These are phyloP conservation scores for Pleurotus citrinopileatus DNA, from an alignment of 768 basidiomycete genomes.

Conservation along the genomic window DNA sequence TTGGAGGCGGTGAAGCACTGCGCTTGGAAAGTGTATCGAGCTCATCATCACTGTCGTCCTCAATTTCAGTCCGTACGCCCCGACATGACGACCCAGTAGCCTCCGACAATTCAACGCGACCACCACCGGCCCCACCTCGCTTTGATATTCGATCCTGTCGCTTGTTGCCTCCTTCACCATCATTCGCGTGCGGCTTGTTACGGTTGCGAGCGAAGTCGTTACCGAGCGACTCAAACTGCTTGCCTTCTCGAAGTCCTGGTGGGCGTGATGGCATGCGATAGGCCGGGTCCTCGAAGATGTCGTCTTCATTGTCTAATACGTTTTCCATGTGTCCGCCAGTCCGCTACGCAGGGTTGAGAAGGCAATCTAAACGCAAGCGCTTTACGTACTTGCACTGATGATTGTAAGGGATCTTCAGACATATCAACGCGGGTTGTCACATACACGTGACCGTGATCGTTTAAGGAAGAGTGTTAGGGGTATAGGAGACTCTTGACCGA, in stretches of 20 bases:
- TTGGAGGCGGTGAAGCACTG: not conserved
- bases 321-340: conserved; percentile 11
- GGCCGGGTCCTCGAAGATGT: not conserved
- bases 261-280: not conserved
- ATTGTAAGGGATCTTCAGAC: no score
- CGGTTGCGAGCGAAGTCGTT: not conserved
- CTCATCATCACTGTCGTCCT: conserved; percentile 2
- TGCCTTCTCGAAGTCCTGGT: not conserved
- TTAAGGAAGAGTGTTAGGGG: no score
- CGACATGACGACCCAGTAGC: not conserved
- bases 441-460: not conserved
- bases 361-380: not conserved
- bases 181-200: not conserved
- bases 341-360: not conserved
- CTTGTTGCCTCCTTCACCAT: not conserved
- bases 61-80: not conserved
- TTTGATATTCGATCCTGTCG: no score
- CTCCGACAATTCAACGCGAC: no score
- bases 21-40: conserved; percentile 8
- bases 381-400: no score
- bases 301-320: not conserved
- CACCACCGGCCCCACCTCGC: no score
- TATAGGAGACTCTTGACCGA: no score
- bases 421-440: not conserved
- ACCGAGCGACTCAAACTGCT: conserved; percentile 4